Evolutionary conservation across 2,329 filamentous ascomycete genomes (phyloP), one percentile per base, ranked within the genome.

Genomic region (Gyromitra esculenta): DNA sequence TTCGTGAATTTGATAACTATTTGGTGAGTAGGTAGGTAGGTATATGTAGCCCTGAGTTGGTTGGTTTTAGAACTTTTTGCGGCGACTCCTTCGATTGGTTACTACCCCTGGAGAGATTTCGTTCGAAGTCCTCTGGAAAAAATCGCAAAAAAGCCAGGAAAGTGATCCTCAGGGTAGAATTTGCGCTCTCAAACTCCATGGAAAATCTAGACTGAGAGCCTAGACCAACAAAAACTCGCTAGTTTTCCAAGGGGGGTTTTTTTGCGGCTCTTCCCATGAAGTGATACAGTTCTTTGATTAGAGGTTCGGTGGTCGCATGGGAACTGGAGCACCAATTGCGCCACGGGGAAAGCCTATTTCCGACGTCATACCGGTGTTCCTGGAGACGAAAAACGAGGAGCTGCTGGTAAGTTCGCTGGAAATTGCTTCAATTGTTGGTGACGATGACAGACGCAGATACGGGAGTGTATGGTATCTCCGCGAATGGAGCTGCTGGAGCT

Each of bases 401-500:
- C 41, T n/a, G 13, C 31, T 56, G 15, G 45, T 18, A 50, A 50
- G 37, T 25, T 31, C 39, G 59, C 11, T 15, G 37, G n/a, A 45
- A 63, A 57, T 54, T 62, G 8, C 45, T 70, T 52, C 37, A 7
- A 59, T 13, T 43, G 11, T 41, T 56, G 43, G 62, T 66, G 63
- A 39, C 35, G 63, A 54, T 41, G 63, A 21, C 15, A 41, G 54
- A 59, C 31, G 31, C 31, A 59, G 54, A 59, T 43, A 43, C 15
- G 41, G 57, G 6, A 39, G 18, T 21, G 48, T 48, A 31, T 31
- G 25, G 25, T 43, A 50, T 45, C 41, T 63, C 52, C 35, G 37
- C 48, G 56, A 69, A 57, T 69, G 59, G 50, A 25, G 69, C 50
- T 48, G 18, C 18, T 50, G 25, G 52, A 50, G 54, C 71, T 75